Evolutionary conservation across 139 green algal species (phyloP), one percentile per base, ranked within the genome.

Genomic region (Micractinium conductrix): DNA sequence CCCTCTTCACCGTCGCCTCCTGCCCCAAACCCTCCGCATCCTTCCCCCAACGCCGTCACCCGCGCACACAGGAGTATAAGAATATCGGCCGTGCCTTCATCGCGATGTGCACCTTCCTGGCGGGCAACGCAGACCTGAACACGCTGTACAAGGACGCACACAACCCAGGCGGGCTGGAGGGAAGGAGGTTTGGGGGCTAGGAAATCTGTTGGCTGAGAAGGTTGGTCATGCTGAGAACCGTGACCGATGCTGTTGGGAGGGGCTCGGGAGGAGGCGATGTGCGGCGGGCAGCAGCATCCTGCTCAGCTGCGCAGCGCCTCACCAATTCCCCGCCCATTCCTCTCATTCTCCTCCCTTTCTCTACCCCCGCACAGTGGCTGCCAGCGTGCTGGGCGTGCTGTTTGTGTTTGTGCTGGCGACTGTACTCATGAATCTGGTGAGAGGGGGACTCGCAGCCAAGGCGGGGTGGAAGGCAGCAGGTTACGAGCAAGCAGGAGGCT

Each of bases 351-450:
- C n/a, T 35, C 63, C 6, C 63, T 9, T 43, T 12, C 48, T 16
- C 48, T 24, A 58, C 48, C 4, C 63, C 38, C 21, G 67, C 38
- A 38, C 76, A 82, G 76, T 82, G 28, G 76, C 76, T 8, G 76
- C 58, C 16, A 58, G 37, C 48, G 10, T 82, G 38, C 76, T 82
- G 55, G 76, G 58, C 58, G 43, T 74, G 37, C 62, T 74, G 30
- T 83, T 55, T 33, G 78, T 83, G 4, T 83, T 83, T 48, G 62
- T 83, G 42, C 40, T 83, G 62, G 78, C 30, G 19, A 83, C 62
- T 0, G 33, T 74, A 30, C 78, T 83, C 16, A 43, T 60, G 21
- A 75, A 74, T 17, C 75, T 81, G 53, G n/a, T n/a, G n/a, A n/a
- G n/a, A n/a, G n/a, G n/a, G n/a, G n/a, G n/a, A n/a, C n/a, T n/a